Base-by-base conservation (phyloP, 2,329 filamentous ascomycete species). In the Knufia fluminis region DNA sequence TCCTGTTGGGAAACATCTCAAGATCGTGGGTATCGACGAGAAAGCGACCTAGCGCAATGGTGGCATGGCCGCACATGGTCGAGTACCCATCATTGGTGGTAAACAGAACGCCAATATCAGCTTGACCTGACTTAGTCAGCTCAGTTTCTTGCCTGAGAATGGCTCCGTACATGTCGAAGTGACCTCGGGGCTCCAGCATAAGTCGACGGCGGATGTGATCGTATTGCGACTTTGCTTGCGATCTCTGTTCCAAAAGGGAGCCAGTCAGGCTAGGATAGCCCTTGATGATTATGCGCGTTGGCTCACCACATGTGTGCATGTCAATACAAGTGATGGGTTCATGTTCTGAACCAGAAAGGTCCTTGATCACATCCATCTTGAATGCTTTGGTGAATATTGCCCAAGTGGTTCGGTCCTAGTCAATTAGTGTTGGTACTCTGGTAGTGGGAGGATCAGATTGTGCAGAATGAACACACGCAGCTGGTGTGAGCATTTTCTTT, bases 51-150 rank as follows among this genome's bases (percentile, higher is more conserved):
- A 76, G 55, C 0, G 73, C 73, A 40, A 77, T 71, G 0, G 73
- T 75, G 2, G 71, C 73, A 55, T 76, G 73, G 2, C 73, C 73
- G 52, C 73, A 75, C 65, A 75, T 74, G 3, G 71, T 74, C 6
- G 69, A 72, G 44, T 69, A 75, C 0, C 70, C 72, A 3, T 70
- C 68, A 26, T 72, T 73, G 26, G 71, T 70, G 52, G 65, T 65
- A 59, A 75, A 75, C 2, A 76, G 54, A 1, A 71, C 69, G 3
- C 71, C 73, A 22, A 75, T 69, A 54, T 75, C 63, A 0, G 73
- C 73, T n/a, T 67, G 54, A 1, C 66, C 66, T 1, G 56, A 51
- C 4, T 43, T 36, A n/a, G 66, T 64, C 0, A 70, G 61, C 56
- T 72, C 71, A 3, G 72, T 73, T 17, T 67, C 62, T 0, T 59